Evolutionary conservation across 192 early-diverging fungal genomes (phyloP), one percentile per base, ranked within the genome.

Genomic region (Radiomyces spectabilis): DNA sequence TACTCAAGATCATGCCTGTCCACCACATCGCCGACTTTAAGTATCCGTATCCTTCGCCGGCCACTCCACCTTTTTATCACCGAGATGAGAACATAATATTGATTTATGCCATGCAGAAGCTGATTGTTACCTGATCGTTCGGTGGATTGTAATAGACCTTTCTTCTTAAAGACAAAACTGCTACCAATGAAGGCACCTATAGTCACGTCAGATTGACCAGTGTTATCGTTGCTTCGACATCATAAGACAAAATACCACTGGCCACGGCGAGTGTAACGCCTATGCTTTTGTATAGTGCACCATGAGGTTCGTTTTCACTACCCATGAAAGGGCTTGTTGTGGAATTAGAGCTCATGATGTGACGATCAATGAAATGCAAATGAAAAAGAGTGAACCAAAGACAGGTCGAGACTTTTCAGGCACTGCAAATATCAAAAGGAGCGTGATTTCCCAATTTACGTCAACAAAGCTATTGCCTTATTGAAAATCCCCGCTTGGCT

Each of bases 81-180:
- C 10, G n/a, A 31, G 26, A 19, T 5, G 18, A 41, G 29, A 45
- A 16, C 4, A 4, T 4, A 9, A 41, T 41, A n/a, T 9, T 16
- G n/a, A 19, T 44, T 57, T 57, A 25, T 37, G 19, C 21, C 59
- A 27, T 57, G 31, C 19, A 9, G 6, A 51, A 10, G n/a, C 18
- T 25, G 25, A 32, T 48, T 21, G 3, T 50, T 63, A 63, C 67
- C 78, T 45, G 76, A 75, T 45, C 74, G 65, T 39, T 79, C 79
- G 21, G 75, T 77, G 4, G 85, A 80, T 53, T 93, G 86, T 52
- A 94, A 71, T 16, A 99, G 74, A 10, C 92, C 96, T 54, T 89
- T 93, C 70, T 98, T 98, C 61, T 94, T 95, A 55, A 98, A 77
- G 29, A 98, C 86, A 71, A 95, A 95, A 57, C 89, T 92, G 24